Base-by-base conservation (phyloP, 2,329 filamentous ascomycete genomes). In the Grosmannia penicillata region DNA sequence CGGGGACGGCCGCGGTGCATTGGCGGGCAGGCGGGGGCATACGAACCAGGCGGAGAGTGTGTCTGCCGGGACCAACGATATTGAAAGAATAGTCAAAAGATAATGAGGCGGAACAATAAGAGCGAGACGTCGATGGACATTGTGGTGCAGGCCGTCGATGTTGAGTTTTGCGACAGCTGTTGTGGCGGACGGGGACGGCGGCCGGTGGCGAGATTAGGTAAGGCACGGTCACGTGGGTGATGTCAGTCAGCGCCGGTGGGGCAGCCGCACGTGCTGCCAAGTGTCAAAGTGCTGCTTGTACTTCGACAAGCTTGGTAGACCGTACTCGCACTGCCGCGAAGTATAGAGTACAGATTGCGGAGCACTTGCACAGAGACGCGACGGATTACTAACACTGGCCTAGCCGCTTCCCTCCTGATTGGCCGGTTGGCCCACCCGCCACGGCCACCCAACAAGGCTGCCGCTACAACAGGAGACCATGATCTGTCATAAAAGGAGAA, bases 51-150 rank as follows among this genome's bases (percentile, higher is more conserved):
- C 29, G 32, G 37, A 33, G 27, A 22, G 25, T 28, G 29, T 33
- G 40, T 39, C 47, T 34, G 41, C 38, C 43, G 38, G 38, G 42
- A 45, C 36, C 45, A 44, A 41, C 39, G 44, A 47, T 50, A 42
- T 36, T 46, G 38, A 39, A 30, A 45, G 30, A 43, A 44, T 41
- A 41, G 43, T 44, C 46, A 53, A 55, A 52, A 48, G 42, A 54
- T 54, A 50, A 43, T 54, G 41, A 29, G 34, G 42, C 42, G 39
- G 46, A 55, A 53, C 40, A 45, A 53, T 53, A 48, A 44, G 40
- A 44, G 45, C 45, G 47, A 37, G 46, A 45, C 46, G 46, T 40
- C 32, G 48, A 47, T 43, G 44, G n/a, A 43, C 37, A 37, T 39
- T 36, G 38, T 32, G 25, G 37, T 41, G 39, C 26, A 22, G 45